Percentiles rank a stretch among this genome's conserved stretches.
These are phyloP conservation scores for Penicillium rolfsii DNA, from an alignment of 2,329 filamentous ascomycete species.

Conservation along the genomic window DNA sequence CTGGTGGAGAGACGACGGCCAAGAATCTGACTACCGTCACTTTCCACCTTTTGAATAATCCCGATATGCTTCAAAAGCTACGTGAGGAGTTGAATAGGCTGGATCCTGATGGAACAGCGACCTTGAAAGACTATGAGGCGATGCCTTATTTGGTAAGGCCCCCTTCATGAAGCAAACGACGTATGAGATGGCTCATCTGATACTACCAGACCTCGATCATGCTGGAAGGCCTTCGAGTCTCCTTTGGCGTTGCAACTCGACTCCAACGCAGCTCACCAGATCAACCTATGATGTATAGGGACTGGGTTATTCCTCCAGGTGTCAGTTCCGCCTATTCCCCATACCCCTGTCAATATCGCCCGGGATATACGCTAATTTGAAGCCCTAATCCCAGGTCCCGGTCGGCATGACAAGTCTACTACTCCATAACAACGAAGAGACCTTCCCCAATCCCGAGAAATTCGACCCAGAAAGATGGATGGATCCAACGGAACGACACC, in stretches of 20 bases:
- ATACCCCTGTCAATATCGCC: background rate
- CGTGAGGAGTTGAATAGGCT: conserved; percentile 34
- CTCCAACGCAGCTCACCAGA: conserved; percentile 36
- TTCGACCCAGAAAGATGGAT: conserved; percentile 48
- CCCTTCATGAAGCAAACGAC: background rate
- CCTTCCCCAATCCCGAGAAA: conserved; percentile 42
- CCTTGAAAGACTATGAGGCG: conserved; percentile 33
- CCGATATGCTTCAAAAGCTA: conserved; percentile 29
- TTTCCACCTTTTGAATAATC: conserved; percentile 38
- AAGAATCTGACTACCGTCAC: conserved; percentile 32
- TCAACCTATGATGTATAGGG: conserved; percentile 35
- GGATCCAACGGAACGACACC: conserved; percentile 34
- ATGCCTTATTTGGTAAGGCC: conserved; percentile 35
- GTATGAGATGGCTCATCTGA: background rate
- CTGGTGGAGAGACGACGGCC: conserved; percentile 36
- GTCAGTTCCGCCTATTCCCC: conserved; percentile 20
- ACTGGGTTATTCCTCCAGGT: conserved; percentile 39
- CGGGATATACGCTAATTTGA: background rate
- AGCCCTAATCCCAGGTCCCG: conserved; percentile 30
- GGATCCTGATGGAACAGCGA: conserved; percentile 26
- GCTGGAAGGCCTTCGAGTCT: conserved; percentile 7
- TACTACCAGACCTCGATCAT: conserved; percentile 1
- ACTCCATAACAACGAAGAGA: conserved; percentile 40
- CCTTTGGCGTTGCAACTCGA: conserved; percentile 34
- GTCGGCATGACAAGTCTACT: conserved; percentile 45